These are phyloP conservation scores for Pseudocercospora pini-densiflorae DNA, from an alignment of 2,329 filamentous ascomycete species.

Conservation along the genomic window DNA sequence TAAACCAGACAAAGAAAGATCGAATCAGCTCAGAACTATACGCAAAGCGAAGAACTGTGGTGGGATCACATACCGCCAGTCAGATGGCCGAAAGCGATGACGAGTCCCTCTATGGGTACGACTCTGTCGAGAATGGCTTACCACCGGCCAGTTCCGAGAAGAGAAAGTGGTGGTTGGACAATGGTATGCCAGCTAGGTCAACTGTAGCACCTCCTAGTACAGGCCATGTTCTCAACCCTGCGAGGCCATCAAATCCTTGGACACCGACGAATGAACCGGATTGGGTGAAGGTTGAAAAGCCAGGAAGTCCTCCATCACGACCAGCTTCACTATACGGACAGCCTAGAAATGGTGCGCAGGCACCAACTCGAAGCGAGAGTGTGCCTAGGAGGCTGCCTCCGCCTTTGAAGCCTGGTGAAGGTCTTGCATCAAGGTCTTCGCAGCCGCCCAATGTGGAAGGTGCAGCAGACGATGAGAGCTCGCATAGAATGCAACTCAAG, in stretches of 20 bases:
- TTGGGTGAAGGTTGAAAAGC: constrained; percentile 67
- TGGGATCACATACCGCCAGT: constrained; percentile 65
- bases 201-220: constrained; percentile 68
- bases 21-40: constrained; percentile 77
- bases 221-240: constrained; percentile 70
- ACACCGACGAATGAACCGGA: constrained; percentile 74
- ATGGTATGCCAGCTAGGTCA: constrained; percentile 74
- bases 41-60: constrained; percentile 65
- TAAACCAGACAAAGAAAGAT: constrained; percentile 76
- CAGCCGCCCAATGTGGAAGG: constrained; percentile 17
- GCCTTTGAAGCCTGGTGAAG: constrained; percentile 15
- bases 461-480: constrained; percentile 13
- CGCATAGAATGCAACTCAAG: constrained; percentile 25
- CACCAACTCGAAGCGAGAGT: constrained; percentile 4
- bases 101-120: constrained; percentile 80
- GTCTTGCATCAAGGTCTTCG: background rate
- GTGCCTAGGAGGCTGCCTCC: constrained; percentile 28
- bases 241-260: constrained; percentile 82
- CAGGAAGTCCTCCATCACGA: constrained; percentile 30
- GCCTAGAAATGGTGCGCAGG: background rate
- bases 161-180: constrained; percentile 69
- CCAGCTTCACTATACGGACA: constrained; percentile 21
- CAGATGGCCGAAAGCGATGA: constrained; percentile 69
- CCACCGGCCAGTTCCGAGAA: constrained; percentile 66
- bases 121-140: constrained; percentile 78